Evolutionary conservation across 441 rosid species (phyloP), one percentile per base, ranked within the genome.

Genomic region (Rhodomyrtus psidioides): DNA sequence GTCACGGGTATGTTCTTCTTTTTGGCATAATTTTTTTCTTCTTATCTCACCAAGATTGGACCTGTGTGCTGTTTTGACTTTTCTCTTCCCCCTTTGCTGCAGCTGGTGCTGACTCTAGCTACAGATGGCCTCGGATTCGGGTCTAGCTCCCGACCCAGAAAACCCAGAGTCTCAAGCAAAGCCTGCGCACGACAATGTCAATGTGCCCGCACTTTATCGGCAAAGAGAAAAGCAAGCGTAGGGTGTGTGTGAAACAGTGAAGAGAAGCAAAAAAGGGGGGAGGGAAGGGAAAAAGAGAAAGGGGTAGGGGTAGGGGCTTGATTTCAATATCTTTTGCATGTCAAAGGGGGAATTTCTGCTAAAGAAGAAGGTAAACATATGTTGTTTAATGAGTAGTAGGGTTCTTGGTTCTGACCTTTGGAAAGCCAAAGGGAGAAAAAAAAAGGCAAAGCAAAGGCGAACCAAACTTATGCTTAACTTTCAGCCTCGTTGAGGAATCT

Each of bases 401-500:
- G 79, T 39, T 70, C 79, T 70, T 21, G 79, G 79, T 62, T 90
- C 92, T 91, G 94, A 93, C 92, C 92, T 90, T 87, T 46, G 87
- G 81, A 90, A 93, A 90, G 92, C 89, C 91, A 91, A 90, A 92
- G 91, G 53, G 65, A 49, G 84, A 82, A 83, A 24, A n/a, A 84
- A 82, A 82, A 56, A 39, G 53, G 53, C 12, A 39, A 42, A 12
- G 79, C 79, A 39, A 70, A 70, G 79, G 79, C 49, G 51, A 70
- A 55, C 84, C 87, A 84, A 56, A 39, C 34, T 39, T 53, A 65
- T 87, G 83, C 53, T 53, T 57, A 81, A 62, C 86, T 88, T 87
- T 84, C 75, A 62, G 88, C 96, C 95, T 95, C 94, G 96, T 92
- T 86, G 93, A 89, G 95, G 98, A 94, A 95, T 95, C 94, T 93